phyloP scores from a whole-genome alignment of 2,329 filamentous ascomycete genomes.

The Fusarium sp. region DNA sequence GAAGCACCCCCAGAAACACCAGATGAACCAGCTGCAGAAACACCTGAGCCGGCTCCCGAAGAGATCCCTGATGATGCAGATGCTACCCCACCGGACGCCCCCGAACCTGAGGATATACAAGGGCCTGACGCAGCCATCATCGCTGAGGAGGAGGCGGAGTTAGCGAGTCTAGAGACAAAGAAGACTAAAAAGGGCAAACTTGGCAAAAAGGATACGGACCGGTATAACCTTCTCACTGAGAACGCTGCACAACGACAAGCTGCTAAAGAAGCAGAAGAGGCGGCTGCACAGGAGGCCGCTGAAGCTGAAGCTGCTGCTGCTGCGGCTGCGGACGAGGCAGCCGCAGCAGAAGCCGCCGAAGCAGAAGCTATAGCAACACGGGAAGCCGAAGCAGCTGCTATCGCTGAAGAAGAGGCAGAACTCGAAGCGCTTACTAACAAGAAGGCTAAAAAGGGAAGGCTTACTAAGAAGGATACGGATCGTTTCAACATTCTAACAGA shows the following conservation, averaged over 20 bases:
- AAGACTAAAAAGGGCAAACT: constrained; percentile 45
- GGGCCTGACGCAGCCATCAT: constrained; percentile 39
- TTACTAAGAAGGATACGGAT: constrained; percentile 44
- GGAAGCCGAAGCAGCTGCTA: constrained; percentile 34
- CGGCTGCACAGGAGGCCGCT: constrained; percentile 45
- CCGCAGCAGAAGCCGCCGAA: constrained; percentile 34
- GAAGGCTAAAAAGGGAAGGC: constrained; percentile 45
- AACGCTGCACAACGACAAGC: constrained; percentile 40
- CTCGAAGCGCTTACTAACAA: constrained; percentile 40
- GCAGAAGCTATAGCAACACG: constrained; percentile 36
- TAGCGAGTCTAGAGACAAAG: constrained; percentile 42
- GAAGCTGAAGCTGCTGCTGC: constrained; percentile 25
- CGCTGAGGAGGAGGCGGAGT: constrained; percentile 43
- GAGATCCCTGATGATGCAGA: constrained; percentile 23
- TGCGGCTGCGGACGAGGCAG: constrained; percentile 27
- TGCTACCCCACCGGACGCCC: constrained; percentile 24
- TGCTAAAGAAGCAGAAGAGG: constrained; percentile 40
- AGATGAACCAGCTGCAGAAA: constrained; percentile 35
- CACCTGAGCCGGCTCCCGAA: constrained; percentile 30
- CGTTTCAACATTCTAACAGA: constrained; percentile 44
- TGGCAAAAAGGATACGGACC: constrained; percentile 43
- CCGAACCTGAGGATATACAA: constrained; percentile 13
- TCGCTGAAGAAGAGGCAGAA: constrained; percentile 45
- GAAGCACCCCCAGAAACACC: constrained; percentile 33
- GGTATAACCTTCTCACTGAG: constrained; percentile 39